phyloP scores from a whole-genome alignment of 1,139 yeast species.

The Candida freyschussii region DNA sequence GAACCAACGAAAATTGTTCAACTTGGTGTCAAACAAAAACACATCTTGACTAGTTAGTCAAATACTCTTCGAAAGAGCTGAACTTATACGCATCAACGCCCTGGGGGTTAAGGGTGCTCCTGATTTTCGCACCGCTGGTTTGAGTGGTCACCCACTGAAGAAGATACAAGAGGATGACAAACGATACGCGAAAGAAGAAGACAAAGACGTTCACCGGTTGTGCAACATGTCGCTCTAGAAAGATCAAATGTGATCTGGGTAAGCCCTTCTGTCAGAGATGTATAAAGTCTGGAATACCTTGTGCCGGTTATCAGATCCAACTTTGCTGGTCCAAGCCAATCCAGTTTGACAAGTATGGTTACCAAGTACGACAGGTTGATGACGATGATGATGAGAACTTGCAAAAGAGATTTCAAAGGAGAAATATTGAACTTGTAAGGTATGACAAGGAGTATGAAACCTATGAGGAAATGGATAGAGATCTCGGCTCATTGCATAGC shows the following conservation, averaged over 20 bases:
- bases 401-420: constrained; percentile 53
- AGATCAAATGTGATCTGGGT: constrained; percentile 54
- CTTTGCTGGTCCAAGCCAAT: constrained; percentile 70
- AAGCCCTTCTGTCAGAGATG: constrained; percentile 52
- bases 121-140: no score
- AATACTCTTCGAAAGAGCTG: no score
- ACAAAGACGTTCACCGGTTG: constrained; percentile 56
- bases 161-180: no score
- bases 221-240: constrained; percentile 57
- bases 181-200: no score
- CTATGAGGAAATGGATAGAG: constrained; percentile 80
- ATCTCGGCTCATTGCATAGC: constrained; percentile 56
- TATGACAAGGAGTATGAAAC: constrained; percentile 63
- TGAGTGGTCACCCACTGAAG: no score
- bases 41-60: no score
- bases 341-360: constrained; percentile 38
- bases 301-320: constrained; percentile 82
- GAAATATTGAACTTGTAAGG: constrained; percentile 71
- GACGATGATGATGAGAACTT: constrained; percentile 27
- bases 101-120: no score
- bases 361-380: constrained; percentile 22
- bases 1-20: no score
- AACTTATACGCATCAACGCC: no score
- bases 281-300: constrained; percentile 49
- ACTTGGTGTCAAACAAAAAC: no score